These are phyloP conservation scores for Apiospora malaysiana DNA, from an alignment of 2,329 filamentous ascomycete species.

Conservation along the genomic window DNA sequence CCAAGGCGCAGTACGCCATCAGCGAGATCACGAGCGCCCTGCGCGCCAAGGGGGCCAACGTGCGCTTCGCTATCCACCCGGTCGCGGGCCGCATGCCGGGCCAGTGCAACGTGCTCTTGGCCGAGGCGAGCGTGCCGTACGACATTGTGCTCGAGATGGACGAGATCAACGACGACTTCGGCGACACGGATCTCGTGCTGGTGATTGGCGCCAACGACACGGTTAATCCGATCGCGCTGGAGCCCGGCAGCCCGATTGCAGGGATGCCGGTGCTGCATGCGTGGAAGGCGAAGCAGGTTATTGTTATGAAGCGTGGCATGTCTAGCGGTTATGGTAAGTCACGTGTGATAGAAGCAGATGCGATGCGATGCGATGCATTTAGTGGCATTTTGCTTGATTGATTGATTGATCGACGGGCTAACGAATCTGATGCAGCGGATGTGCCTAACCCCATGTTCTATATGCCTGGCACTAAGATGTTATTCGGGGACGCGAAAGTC, in stretches of 20 bases:
- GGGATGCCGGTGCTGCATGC: conserved; percentile 93
- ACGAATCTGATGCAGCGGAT: conserved; percentile 63
- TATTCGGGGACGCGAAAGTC: conserved; percentile 88
- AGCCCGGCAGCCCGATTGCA: conserved; percentile 82
- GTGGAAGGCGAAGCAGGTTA: conserved; percentile 92
- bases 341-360: conserved; percentile 2
- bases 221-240: conserved; percentile 87
- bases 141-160: conserved; percentile 96
- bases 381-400: conserved; percentile 3
- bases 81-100: conserved; percentile 93
- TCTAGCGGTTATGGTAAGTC: conserved; percentile 80
- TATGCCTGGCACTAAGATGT: conserved; percentile 87
- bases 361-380: not conserved
- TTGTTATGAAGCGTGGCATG: conserved; percentile 94
- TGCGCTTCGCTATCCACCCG: conserved; percentile 89
- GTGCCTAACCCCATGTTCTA: conserved; percentile 94
- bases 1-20: conserved; percentile 91
- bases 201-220: conserved; percentile 94
- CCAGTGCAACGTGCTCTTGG: conserved; percentile 89
- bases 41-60: conserved; percentile 76
- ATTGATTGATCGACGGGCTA: conserved; percentile 10
- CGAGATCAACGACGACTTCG: conserved; percentile 92
- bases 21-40: conserved; percentile 79
- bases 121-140: conserved; percentile 86
- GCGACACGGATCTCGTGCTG: conserved; percentile 82